Evolutionary conservation across 768 basidiomycete genomes (phyloP).

Genomic region (Cytidiella melzeri): DNA sequence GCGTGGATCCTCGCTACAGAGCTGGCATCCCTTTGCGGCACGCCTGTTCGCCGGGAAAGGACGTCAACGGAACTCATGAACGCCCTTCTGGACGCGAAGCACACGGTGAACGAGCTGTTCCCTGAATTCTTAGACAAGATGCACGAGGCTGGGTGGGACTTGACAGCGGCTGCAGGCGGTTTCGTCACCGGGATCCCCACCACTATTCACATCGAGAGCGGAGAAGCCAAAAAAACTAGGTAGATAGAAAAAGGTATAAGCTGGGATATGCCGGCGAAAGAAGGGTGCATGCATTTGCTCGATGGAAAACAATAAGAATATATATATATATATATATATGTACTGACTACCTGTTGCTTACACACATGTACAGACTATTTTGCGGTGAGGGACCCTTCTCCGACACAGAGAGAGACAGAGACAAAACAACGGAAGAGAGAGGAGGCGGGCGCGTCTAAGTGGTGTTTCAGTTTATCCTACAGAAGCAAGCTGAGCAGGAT

Average conservation of each 20-base stretch:
- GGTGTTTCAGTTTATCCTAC: too few species aligned
- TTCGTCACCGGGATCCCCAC: conserved; percentile 18
- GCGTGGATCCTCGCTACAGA: conserved; percentile 41
- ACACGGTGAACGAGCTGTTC: conserved; percentile 12
- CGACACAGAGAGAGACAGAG: too few species aligned
- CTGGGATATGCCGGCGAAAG: too few species aligned
- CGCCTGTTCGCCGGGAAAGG: background rate
- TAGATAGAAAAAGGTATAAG: background rate
- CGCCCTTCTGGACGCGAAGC: conserved; percentile 10
- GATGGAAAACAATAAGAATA: too few species aligned
- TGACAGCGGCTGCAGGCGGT: conserved; percentile 18
- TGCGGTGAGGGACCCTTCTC: too few species aligned
- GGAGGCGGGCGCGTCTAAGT: too few species aligned
- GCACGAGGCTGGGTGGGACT: conserved; percentile 17
- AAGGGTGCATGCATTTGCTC: too few species aligned
- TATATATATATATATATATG: too few species aligned
- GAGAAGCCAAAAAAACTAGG: background rate
- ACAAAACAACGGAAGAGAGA: too few species aligned
- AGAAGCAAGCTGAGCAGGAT: too few species aligned
- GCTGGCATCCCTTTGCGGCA: conserved; percentile 5
- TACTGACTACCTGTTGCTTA: too few species aligned
- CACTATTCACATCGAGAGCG: conserved; percentile 11
- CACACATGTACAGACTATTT: too few species aligned
- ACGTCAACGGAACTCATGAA: conserved; percentile 8
- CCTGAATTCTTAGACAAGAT: conserved; percentile 14